A percentile compares a stretch with the other conserved stretches of the same genome.
These are phyloP conservation scores for Trichophyton benhamiae DNA, from an alignment of 2,329 filamentous ascomycete genomes.

Conservation along the genomic window DNA sequence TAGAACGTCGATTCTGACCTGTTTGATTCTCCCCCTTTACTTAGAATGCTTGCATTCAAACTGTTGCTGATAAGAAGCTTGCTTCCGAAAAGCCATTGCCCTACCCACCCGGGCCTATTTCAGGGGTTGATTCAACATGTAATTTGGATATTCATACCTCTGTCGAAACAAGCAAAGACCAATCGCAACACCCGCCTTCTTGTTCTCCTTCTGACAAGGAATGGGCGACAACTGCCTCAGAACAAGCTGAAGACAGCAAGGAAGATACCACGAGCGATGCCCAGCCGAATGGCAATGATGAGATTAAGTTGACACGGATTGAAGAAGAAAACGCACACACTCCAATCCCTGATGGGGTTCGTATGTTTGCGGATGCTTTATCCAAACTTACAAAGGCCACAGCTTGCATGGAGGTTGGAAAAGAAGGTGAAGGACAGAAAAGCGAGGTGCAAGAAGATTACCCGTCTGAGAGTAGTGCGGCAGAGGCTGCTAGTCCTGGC, in stretches of 20 bases:
- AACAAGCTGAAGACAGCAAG: not conserved
- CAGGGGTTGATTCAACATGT: not conserved
- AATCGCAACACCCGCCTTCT: not conserved
- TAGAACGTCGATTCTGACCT: not conserved
- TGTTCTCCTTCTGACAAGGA: constrained; percentile 9
- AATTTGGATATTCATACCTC: constrained; percentile 2
- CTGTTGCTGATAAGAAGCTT: constrained; percentile 6
- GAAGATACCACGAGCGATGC: not conserved
- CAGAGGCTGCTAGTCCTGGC: not conserved
- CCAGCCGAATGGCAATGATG: not conserved
- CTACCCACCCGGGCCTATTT: constrained; percentile 6
- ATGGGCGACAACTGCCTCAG: constrained; percentile 10
- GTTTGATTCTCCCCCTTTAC: not conserved
- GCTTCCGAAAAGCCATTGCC: constrained; percentile 14
- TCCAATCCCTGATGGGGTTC: constrained; percentile 2
- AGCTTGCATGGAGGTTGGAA: not conserved
- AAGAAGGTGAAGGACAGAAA: not conserved
- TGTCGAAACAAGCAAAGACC: constrained; percentile 7
- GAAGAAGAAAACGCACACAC: not conserved
- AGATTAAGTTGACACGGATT: not conserved
- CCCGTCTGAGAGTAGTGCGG: not conserved
- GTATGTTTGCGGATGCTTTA: constrained; percentile 9
- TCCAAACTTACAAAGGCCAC: constrained; percentile 1
- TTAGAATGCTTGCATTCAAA: not conserved
- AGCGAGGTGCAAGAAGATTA: not conserved